Evolutionary conservation across 2,329 filamentous ascomycete species (phyloP).

Genomic region (Emmonsiellopsis sp.): DNA sequence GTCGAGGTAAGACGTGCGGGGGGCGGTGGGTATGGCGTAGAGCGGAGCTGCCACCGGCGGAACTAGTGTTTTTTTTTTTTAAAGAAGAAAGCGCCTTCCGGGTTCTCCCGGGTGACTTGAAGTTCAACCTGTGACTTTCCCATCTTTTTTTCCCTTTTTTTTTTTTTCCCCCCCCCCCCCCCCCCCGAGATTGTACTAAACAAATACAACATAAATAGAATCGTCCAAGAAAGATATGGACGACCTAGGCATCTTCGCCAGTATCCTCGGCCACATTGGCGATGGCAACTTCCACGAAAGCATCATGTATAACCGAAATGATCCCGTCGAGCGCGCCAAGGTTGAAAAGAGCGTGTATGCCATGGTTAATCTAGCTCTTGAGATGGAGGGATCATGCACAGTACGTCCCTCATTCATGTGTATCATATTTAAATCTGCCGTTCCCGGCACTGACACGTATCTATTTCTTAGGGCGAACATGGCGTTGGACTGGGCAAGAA

Average conservation of each 20-base stretch:
- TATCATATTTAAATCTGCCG: background rate
- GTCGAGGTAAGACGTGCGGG: no score
- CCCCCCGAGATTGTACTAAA: background rate
- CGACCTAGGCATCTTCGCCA: conserved; percentile 74
- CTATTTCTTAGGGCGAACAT: conserved; percentile 55
- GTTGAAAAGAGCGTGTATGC: conserved; percentile 76
- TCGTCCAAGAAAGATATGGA: conserved; percentile 84
- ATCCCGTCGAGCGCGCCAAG: conserved; percentile 60
- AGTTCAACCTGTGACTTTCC: no score
- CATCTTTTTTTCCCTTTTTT: no score
- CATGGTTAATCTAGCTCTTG: conserved; percentile 82
- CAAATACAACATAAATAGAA: conserved; percentile 42
- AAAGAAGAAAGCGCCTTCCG: no score
- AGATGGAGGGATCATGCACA: conserved; percentile 91
- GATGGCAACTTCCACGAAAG: conserved; percentile 93
- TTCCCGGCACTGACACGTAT: background rate
- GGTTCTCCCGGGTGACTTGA: no score
- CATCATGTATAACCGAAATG: conserved; percentile 71
- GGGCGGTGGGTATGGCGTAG: no score
- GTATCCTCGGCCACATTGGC: conserved; percentile 80
- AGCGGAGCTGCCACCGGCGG: no score
- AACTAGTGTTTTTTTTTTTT: no score
- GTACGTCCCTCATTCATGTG: conserved; percentile 21
- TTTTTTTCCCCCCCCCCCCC: background rate
- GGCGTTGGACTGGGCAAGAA: conserved; percentile 83